Evolutionary conservation across 2,329 filamentous ascomycete genomes (phyloP), one percentile per base, ranked within the genome.

Genomic region (Botrytis cinerea): DNA sequence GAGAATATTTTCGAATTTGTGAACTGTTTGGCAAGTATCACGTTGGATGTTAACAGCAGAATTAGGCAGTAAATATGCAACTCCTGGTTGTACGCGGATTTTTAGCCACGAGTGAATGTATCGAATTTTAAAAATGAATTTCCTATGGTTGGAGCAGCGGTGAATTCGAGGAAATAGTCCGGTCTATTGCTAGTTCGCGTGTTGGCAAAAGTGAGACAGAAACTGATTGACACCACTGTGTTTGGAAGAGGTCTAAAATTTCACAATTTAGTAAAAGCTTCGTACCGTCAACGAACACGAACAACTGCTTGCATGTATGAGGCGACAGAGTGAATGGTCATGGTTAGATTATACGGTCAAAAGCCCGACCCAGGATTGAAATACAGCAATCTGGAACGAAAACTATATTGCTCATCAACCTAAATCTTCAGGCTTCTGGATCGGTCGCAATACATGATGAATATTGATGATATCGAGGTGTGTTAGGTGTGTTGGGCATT

Each of bases 171-270:
- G 28, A n/a, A 43, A 18, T 57, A 25, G 18, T n/a, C 35, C 25
- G 51, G 40, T 43, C 22, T 22, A 22, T 68, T 68, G 46, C 35
- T 68, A 40, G 9, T 54, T 40, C 9, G 35, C 35, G 25, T 35
- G 64, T 28, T 57, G 48, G 48, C 25, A 43, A 67, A 54, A 43
- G 48, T 68, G 64, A 48, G 64, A 68, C 64, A 28, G 35, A 22
- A 28, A 40, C 48, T 28, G 64, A 43, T 68, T 57, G 46, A 57
- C 35, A 57, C 16, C 46, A 57, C 25, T 28, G 46, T 22, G 10
- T 63, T 28, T 28, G 28, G 8, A 9, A 43, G 60, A 40, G 25
- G 35, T 62, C 60, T 62, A 62, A n/a, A 25, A 40, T n/a, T 18
- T 57, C 38, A 14, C 12, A 25, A 18, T 63, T 63, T 63, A 63